Base-by-base conservation (phyloP, 192 early-diverging fungal genomes). In the Phycomyces blakesleeanus region DNA sequence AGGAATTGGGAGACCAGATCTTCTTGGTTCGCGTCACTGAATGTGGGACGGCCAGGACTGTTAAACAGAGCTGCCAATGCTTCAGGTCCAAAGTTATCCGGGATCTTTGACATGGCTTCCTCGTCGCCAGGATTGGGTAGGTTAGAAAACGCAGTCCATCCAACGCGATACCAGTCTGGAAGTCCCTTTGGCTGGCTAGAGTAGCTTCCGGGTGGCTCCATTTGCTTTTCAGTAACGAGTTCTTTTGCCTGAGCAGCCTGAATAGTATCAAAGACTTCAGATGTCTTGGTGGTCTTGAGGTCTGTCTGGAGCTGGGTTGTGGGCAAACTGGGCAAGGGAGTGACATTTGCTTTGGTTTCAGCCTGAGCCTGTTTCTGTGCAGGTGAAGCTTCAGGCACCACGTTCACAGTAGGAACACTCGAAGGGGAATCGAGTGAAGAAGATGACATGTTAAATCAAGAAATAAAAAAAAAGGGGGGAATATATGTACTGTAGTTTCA, bases 71-170 rank as follows among this genome's bases (percentile, higher is more conserved):
- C 57, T 21, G 40, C 42, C 6, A 69, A 22, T 15, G 53, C 53
- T 7, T 69, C 67, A 16, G 54, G 44, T 39, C 52, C 66, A 16
- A 68, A 51, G 6, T 55, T 25, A 18, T 49, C 20, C 9, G 20
- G n/a, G 12, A 63, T 38, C 27, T 49, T 38, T 1, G n/a, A 24
- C 4, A 63, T n/a, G 5, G 25, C 39, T 0, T 41, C 50, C 22
- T 73, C 71, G 8, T 67, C 61, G 38, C 66, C 72, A 11, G 72
- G 72, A 37, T 73, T 67, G 18, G 71, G 71, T 3, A 71, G 51
- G 9, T 47, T 47, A 20, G 74, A 69, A 41, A 71, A 71, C 14
- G 74, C 44, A 18, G 52, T 76, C 74, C 74, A 76, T 6, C 74
- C 74, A 34, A 71, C 51, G 15, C 38, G 51, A 38, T 40, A 54